Evolutionary conservation across 202 grass and related monocot species (phyloP).

Genomic region (Zizania palustris): DNA sequence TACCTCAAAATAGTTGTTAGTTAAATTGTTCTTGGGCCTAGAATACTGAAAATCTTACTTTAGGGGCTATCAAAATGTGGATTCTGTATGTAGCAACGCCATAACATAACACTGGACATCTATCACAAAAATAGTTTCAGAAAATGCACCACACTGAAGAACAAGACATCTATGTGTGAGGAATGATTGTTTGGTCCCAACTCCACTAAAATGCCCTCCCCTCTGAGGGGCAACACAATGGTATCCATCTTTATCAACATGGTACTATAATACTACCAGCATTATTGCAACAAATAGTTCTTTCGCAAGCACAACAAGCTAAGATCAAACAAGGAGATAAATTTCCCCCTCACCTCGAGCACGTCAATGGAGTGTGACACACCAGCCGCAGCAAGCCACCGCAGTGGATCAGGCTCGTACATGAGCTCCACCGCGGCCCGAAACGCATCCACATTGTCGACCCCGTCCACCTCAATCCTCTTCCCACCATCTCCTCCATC

Average conservation of each 20-base stretch:
- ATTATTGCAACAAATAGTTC: not conserved
- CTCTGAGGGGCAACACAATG: not conserved
- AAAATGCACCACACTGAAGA: not conserved
- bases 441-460: slow-evolving; percentile 70
- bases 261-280: too few relatives aligned
- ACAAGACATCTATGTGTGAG: not conserved
- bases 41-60: not conserved
- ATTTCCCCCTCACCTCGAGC: slow-evolving; percentile 60
- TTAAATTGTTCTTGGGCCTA: not conserved
- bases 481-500: not conserved
- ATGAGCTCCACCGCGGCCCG: slow-evolving; percentile 62
- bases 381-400: slow-evolving; percentile 45
- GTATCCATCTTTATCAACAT: too few relatives aligned
- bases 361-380: slow-evolving; percentile 62
- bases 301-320: slow-evolving; percentile 2
- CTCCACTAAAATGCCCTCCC: not conserved
- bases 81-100: not conserved
- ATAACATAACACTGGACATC: not conserved
- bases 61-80: not conserved
- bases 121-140: not conserved
- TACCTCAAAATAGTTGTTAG: not conserved
- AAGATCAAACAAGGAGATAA: not conserved
- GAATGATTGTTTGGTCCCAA: not conserved
- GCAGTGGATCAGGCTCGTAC: slow-evolving; percentile 46
- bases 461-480: slow-evolving; percentile 47